phyloP scores from a whole-genome alignment of 2,329 filamentous ascomycete genomes.

The Plectosphaerella cucumerina region DNA sequence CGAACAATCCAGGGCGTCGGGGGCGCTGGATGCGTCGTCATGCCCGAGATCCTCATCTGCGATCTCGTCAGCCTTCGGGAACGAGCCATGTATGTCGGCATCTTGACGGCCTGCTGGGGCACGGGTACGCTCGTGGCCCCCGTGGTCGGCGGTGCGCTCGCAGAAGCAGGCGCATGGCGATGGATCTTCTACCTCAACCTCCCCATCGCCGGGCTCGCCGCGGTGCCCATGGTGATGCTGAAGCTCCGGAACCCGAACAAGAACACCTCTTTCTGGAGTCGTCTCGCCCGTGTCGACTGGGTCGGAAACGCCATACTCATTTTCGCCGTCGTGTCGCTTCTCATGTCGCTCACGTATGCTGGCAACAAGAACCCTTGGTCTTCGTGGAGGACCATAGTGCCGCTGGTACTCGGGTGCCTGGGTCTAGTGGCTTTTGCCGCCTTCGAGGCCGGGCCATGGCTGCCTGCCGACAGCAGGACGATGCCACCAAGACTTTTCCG shows the following conservation, averaged over 20 bases:
- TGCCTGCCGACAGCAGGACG: constrained; percentile 21
- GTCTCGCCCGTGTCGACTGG: constrained; percentile 29
- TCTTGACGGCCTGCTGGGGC: constrained; percentile 24
- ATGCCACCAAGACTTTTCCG: constrained; percentile 40
- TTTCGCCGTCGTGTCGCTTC: constrained; percentile 25
- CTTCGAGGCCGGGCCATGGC: constrained; percentile 23
- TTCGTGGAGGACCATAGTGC: constrained; percentile 36
- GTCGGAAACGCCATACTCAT: constrained; percentile 35
- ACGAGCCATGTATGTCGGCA: constrained; percentile 32
- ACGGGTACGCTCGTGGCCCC: constrained; percentile 28
- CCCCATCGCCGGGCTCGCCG: constrained; percentile 17
- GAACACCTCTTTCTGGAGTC: constrained; percentile 5
- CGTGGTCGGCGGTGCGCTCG: constrained; percentile 23
- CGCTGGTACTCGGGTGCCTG: constrained; percentile 31
- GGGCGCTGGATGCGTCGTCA: constrained; percentile 12
- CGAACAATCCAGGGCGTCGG: constrained; percentile 37
- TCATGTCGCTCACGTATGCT: constrained; percentile 21
- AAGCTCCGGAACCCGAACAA: constrained; percentile 18
- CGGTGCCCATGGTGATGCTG: constrained; percentile 13
- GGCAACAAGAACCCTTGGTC: constrained; percentile 72
- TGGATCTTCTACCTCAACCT: constrained; percentile 42
- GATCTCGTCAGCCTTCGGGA: constrained; percentile 45
- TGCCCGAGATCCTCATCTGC: constrained; percentile 22
- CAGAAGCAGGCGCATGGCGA: constrained; percentile 28
- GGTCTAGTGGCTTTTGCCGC: constrained; percentile 30